A percentile compares a stretch with the other conserved stretches of the same genome.
phyloP scores from a whole-genome alignment of 306 rosid species.

The Quercus robur region DNA sequence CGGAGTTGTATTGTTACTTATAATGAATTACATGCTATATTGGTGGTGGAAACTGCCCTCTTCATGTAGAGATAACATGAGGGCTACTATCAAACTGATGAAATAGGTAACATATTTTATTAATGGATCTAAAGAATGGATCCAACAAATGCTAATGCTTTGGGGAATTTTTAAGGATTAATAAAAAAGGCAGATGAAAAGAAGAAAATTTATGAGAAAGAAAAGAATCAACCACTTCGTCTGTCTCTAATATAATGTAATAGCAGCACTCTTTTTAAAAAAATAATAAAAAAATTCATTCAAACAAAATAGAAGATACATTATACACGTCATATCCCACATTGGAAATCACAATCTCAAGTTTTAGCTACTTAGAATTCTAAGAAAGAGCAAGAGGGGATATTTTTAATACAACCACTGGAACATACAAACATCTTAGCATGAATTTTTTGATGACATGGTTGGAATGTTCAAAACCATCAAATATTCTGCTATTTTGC shows the following conservation, averaged over 20 bases:
- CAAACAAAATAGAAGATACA: too few relatives aligned
- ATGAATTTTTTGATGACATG: too few relatives aligned
- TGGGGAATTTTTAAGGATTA: background rate
- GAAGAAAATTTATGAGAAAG: background rate
- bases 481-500: too few relatives aligned
- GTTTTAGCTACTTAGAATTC: too few relatives aligned
- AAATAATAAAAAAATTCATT: too few relatives aligned
- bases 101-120: background rate
- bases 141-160: background rate
- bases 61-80: background rate
- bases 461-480: too few relatives aligned
- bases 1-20: background rate
- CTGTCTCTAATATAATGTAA: background rate
- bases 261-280: too few relatives aligned
- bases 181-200: background rate
- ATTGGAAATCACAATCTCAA: too few relatives aligned
- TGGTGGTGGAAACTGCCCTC: background rate
- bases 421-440: too few relatives aligned
- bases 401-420: too few relatives aligned
- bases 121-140: background rate
- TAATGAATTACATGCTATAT: background rate
- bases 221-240: background rate
- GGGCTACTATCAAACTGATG: background rate
- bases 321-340: too few relatives aligned
- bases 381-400: too few relatives aligned